These are phyloP conservation scores for Lipomyces sp. DNA, from an alignment of 805 yeast species.

Conservation along the genomic window DNA sequence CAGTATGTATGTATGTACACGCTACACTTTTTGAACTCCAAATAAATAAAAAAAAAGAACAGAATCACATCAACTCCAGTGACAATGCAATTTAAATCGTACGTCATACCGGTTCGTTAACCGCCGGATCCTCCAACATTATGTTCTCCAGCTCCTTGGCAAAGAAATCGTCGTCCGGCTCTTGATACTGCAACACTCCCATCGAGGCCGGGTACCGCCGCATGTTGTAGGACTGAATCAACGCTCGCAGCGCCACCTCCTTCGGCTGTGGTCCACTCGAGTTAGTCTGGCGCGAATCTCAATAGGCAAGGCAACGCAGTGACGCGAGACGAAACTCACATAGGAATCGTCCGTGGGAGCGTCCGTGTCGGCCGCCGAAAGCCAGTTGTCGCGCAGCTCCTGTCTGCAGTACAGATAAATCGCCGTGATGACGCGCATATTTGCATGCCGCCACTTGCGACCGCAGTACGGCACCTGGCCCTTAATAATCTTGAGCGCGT, in stretches of 20 bases:
- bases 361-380: slow-evolving; percentile 74
- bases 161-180: slow-evolving; percentile 43
- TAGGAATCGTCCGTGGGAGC: slow-evolving; percentile 56
- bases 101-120: neutral
- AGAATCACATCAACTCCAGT: too few relatives aligned
- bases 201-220: slow-evolving; percentile 53
- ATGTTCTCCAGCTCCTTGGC: slow-evolving; percentile 34
- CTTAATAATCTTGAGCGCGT: slow-evolving; percentile 70
- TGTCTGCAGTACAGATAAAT: slow-evolving; percentile 74
- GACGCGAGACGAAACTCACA: neutral
- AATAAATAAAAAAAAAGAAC: neutral
- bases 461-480: slow-evolving; percentile 87
- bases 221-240: slow-evolving; percentile 72
- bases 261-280: slow-evolving; percentile 63
- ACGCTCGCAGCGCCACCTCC: slow-evolving; percentile 76
- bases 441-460: slow-evolving; percentile 83
- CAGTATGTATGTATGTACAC: neutral
- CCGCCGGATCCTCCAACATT: slow-evolving; percentile 14
- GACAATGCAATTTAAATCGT: too few relatives aligned
- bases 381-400: slow-evolving; percentile 79
- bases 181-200: slow-evolving; percentile 55
- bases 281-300: neutral
- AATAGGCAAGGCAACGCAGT: neutral
- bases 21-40: neutral
- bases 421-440: slow-evolving; percentile 89